A percentile compares a stretch with the other conserved stretches of the same genome.
These are phyloP conservation scores for Candida ipomoeae DNA, from an alignment of 805 yeast species.

Conservation along the genomic window DNA sequence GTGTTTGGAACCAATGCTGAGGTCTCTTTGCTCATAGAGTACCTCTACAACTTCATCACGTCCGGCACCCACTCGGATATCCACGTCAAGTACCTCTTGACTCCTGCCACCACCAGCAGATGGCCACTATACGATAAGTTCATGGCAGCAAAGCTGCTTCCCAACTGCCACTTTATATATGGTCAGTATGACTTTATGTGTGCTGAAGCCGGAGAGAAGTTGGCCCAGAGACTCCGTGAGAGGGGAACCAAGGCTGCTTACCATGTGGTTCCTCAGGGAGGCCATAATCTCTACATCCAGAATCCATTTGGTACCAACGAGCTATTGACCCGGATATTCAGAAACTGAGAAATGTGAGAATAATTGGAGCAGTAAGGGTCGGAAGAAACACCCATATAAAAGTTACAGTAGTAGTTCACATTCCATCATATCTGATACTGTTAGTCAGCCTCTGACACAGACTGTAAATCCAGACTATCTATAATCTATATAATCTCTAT, in stretches of 20 bases:
- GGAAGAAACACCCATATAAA: too few relatives aligned
- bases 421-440: too few relatives aligned
- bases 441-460: too few relatives aligned
- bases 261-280: constrained; percentile 31
- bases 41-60: constrained; percentile 39
- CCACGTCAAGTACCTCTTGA: constrained; percentile 46
- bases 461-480: too few relatives aligned
- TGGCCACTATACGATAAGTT: constrained; percentile 64
- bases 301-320: constrained; percentile 42
- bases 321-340: constrained; percentile 13
- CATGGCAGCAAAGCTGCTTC: constrained; percentile 15
- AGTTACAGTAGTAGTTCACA: too few relatives aligned
- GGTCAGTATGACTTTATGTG: constrained; percentile 79
- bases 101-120: constrained; percentile 58
- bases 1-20: constrained; percentile 39
- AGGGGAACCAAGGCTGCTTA: constrained; percentile 7
- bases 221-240: constrained; percentile 23
- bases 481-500: too few relatives aligned
- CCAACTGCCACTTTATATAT: constrained; percentile 46
- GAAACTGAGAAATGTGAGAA: not conserved
- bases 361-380: too few relatives aligned
- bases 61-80: constrained; percentile 37
- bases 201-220: constrained; percentile 45
- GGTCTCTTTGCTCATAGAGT: constrained; percentile 34
- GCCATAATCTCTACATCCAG: constrained; percentile 43